Evolutionary conservation across 768 basidiomycete species (phyloP), one percentile per base, ranked within the genome.

Genomic region (Pleurotus sapidus): DNA sequence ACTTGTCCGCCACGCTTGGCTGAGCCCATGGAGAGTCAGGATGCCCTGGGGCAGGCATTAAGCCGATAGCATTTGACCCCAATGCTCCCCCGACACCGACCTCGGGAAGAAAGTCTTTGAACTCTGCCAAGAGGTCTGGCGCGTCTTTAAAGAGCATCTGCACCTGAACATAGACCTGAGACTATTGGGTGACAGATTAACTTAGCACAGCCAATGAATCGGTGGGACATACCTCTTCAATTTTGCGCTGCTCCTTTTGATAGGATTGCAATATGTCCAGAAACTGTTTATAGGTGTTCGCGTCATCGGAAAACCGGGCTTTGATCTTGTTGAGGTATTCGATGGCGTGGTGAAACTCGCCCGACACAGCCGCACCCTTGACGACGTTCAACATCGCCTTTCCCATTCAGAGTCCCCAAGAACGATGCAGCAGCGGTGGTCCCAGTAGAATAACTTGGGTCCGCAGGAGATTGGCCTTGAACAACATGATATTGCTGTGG

Each of bases 261-360:
- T 93, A 92, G 45, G 88, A 84, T 72, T 94, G 92, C 60, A 94
- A 73, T 47, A 94, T 91, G 73, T 94, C 92, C 63, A 94, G 74
- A 66, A 94, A 94, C 65, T 90, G 87, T 70, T 93, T 93, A 73
- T 94, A 94, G 30, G 89, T 95, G 64, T 94, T 93, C n/a, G 89
- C 86, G 59, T 97, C 94, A 61, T 89, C 86, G 9, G 84, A 73
- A 71, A 89, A 98, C 18, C 95, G 87, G 15, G 86, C 87, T 74
- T 98, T 98, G 78, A 99, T 98, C 78, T 95, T 96, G 82, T 97
- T 98, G 65, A 99, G 87, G 70, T 95, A 99, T 65, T 93, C 87
- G 61, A 98, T 98, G 12, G 97, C 97, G 65, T 96, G 89, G 70
- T 90, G 88, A 75, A 94, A 97, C 67, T 98, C 88, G 59, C 78